phyloP scores from a whole-genome alignment of 371 early-diverging fungal species.

The Mortierella polycephala region DNA sequence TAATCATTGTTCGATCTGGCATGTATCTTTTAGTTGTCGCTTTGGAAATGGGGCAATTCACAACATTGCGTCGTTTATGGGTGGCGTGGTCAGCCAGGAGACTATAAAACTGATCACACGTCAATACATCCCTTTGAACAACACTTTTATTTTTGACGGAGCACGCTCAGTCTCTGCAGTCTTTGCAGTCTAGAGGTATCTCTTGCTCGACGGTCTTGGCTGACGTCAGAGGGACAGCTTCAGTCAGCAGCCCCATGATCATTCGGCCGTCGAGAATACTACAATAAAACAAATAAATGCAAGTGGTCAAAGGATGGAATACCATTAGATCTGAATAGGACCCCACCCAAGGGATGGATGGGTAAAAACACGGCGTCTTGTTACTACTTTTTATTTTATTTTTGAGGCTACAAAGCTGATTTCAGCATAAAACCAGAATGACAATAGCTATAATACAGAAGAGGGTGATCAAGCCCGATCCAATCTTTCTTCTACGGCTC shows the following conservation, averaged over 20 bases:
- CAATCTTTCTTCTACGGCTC: conserved; percentile 26
- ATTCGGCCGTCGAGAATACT: background rate
- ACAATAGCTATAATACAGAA: conserved; percentile 48
- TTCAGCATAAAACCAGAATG: conserved; percentile 38
- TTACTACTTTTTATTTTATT: background rate
- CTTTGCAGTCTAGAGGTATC: conserved; percentile 26
- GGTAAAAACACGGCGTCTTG: background rate
- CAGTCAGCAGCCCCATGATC: background rate
- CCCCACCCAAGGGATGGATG: background rate
- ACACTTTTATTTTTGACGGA: conserved; percentile 87
- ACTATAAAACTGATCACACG: conserved; percentile 92
- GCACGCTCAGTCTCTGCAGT: conserved; percentile 42
- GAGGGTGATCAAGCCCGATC: conserved; percentile 37
- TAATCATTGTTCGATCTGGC: background rate
- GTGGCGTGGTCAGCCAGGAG: conserved; percentile 96
- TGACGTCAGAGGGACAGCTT: background rate
- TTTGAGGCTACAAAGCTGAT: background rate
- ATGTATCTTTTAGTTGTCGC: conserved; percentile 66
- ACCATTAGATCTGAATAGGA: too few relatives aligned
- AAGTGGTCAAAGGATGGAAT: too few relatives aligned
- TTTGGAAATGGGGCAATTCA: conserved; percentile 83
- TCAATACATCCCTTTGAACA: conserved; percentile 91
- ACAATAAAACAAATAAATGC: conserved; percentile 2
- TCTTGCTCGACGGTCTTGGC: background rate
- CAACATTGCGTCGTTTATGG: conserved; percentile 87